phyloP scores from a whole-genome alignment of 768 basidiomycete species.

The Russula sp. region DNA sequence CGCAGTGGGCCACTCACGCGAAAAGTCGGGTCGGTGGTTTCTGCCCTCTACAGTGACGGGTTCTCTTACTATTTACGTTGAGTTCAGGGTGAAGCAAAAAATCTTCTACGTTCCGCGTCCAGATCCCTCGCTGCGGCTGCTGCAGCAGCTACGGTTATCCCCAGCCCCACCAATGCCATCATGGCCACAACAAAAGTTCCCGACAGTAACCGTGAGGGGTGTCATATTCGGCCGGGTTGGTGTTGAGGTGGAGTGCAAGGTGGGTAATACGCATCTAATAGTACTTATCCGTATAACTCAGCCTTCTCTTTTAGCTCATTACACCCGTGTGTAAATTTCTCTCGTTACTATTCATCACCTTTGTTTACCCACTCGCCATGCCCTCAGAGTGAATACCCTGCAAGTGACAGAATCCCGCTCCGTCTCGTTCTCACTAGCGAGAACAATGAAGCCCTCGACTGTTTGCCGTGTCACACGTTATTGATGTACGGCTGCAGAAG shows the following conservation, averaged over 20 bases:
- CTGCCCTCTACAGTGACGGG: neutral
- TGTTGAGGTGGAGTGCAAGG: conserved; percentile 26
- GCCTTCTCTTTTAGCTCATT: conserved; percentile 5
- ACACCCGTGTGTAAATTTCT: conserved; percentile 7
- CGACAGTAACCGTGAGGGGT: conserved; percentile 15
- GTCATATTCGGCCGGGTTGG: neutral
- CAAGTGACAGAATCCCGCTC: conserved; percentile 18
- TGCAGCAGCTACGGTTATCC: no score
- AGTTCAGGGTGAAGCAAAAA: conserved; percentile 4
- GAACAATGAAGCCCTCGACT: conserved; percentile 15
- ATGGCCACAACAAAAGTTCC: conserved; percentile 13
- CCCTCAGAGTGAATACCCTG: conserved; percentile 4
- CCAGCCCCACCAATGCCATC: neutral
- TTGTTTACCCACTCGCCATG: neutral
- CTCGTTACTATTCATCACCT: neutral
- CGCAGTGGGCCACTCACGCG: conserved; percentile 11
- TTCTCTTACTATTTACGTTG: neutral
- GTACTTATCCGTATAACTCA: neutral
- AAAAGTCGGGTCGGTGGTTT: conserved; percentile 20
- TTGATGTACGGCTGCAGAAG: conserved; percentile 23
- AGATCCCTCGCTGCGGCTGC: neutral
- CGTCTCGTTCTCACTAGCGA: conserved; percentile 18
- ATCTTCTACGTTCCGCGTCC: conserved; percentile 5
- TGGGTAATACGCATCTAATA: neutral
- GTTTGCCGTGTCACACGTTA: conserved; percentile 4